These are phyloP conservation scores for Backusella tuberculispora DNA, from an alignment of 192 early-diverging fungal genomes.

Conservation along the genomic window DNA sequence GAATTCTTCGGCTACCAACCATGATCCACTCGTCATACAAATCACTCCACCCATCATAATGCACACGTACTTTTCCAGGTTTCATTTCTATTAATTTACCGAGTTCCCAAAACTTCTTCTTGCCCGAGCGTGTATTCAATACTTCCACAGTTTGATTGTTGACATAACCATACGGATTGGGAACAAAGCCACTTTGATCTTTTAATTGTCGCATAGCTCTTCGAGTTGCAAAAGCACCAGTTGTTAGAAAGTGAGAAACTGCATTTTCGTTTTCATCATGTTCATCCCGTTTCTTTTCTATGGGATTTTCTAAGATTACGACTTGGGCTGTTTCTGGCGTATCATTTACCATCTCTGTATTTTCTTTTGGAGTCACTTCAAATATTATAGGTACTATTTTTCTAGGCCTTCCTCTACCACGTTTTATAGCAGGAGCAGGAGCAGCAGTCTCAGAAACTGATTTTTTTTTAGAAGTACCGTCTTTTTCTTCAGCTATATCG, in stretches of 20 bases:
- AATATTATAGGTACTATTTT: background rate
- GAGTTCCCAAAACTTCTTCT: slow-evolving; percentile 48
- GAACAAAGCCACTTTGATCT: slow-evolving; percentile 43
- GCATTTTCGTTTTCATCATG: background rate
- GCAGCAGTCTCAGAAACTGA: background rate
- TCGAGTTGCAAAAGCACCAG: slow-evolving; percentile 56
- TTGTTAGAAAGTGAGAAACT: slow-evolving; percentile 41
- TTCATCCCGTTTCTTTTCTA: background rate
- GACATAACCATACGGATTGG: slow-evolving; percentile 53
- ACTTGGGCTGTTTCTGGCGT: background rate
- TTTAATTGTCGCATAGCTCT: slow-evolving; percentile 47
- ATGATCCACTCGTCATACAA: slow-evolving; percentile 62
- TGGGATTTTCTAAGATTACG: too few relatives aligned
- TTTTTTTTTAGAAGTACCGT: background rate
- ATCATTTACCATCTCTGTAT: background rate
- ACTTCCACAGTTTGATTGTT: slow-evolving; percentile 47
- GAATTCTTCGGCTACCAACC: slow-evolving; percentile 50
- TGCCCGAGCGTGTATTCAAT: slow-evolving; percentile 36
- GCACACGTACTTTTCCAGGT: slow-evolving; percentile 50
- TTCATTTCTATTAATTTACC: slow-evolving; percentile 47
- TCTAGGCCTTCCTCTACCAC: slow-evolving; percentile 21
- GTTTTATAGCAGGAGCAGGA: background rate
- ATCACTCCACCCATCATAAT: slow-evolving; percentile 55
- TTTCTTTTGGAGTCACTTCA: background rate
- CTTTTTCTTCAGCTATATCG: background rate